A percentile compares a stretch with the other conserved stretches of the same genome.
Conservation (phyloP, 306 rosid genomes). For the Dryas alaskensis region DNA sequence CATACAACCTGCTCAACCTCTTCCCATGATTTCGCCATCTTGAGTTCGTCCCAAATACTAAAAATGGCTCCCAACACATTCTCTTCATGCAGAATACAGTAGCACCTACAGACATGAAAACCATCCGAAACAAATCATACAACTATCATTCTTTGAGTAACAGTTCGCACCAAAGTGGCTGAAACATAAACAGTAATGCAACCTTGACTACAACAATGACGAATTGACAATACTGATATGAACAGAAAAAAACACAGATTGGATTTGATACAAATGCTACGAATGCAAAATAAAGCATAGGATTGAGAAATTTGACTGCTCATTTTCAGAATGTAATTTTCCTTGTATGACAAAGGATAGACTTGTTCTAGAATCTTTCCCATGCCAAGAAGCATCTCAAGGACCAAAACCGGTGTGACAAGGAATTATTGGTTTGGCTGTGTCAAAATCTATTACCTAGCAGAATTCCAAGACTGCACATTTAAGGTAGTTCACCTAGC, state of each 20-base stretch:
- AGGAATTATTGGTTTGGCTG: background rate
- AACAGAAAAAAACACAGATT: background rate
- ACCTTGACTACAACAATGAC: background rate
- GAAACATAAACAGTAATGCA: background rate
- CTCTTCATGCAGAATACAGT: slow-evolving; percentile 83
- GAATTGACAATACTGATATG: background rate
- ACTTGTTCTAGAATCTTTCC: background rate
- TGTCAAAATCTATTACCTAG: background rate
- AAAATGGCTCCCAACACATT: slow-evolving; percentile 84
- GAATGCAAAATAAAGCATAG: background rate
- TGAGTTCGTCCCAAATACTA: slow-evolving; percentile 70
- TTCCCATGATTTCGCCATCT: slow-evolving; percentile 79
- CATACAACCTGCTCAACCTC: slow-evolving; percentile 75
- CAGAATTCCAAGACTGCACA: background rate
- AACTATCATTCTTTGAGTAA: background rate
- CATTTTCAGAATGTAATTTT: background rate
- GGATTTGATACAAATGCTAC: background rate
- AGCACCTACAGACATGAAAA: slow-evolving; percentile 59
- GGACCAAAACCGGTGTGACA: background rate
- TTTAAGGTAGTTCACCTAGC: background rate
- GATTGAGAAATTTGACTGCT: background rate
- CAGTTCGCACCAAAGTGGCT: background rate
- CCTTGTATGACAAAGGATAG: background rate
- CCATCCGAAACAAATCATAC: background rate
- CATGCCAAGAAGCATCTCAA: background rate